These are phyloP conservation scores for Cyclostephanos tholiformis DNA, from an alignment of 108 stramenopile genomes.

Conservation along the genomic window DNA sequence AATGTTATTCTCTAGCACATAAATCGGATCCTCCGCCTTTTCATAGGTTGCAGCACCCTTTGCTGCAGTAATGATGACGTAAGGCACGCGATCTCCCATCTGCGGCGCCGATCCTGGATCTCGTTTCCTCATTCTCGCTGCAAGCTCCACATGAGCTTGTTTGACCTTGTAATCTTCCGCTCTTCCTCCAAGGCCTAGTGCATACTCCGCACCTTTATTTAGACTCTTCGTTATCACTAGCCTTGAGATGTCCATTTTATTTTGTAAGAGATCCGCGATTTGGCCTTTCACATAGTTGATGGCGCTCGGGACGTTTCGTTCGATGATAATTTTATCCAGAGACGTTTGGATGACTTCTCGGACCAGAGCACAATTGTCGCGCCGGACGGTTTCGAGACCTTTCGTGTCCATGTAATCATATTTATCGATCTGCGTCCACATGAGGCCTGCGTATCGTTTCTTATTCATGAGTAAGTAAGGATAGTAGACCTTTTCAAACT, in stretches of 20 bases:
- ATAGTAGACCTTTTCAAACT: slow-evolving; percentile 99
- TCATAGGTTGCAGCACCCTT: slow-evolving; percentile 95
- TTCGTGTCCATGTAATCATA: slow-evolving; percentile 99
- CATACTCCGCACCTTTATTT: slow-evolving; percentile 95
- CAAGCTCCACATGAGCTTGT: slow-evolving; percentile 98
- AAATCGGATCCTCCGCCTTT: slow-evolving; percentile 98
- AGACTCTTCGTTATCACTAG: slow-evolving; percentile 98
- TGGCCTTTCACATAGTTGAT: slow-evolving; percentile 91
- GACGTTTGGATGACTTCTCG: slow-evolving; percentile 96
- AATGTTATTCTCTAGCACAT: slow-evolving; percentile 95
- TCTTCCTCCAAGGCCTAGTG: slow-evolving; percentile 88
- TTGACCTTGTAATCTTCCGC: slow-evolving; percentile 96
- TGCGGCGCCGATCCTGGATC: slow-evolving; percentile 97
- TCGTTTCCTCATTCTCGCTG: slow-evolving; percentile 96
- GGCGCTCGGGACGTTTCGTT: slow-evolving; percentile 89
- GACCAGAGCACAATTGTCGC: slow-evolving; percentile 98
- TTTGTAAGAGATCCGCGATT: slow-evolving; percentile 95
- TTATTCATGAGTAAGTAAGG: slow-evolving; percentile 98
- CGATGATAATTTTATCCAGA: slow-evolving; percentile 97
- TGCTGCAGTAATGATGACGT: slow-evolving; percentile 96
- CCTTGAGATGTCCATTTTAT: slow-evolving; percentile 98
- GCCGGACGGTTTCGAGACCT: slow-evolving; percentile 98
- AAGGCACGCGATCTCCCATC: slow-evolving; percentile 99
- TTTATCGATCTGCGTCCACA: slow-evolving; percentile 96
- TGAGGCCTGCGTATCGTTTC: slow-evolving; percentile 98